Conservation (phyloP, 75 land plant species). For the Sequoia sempervirens region DNA sequence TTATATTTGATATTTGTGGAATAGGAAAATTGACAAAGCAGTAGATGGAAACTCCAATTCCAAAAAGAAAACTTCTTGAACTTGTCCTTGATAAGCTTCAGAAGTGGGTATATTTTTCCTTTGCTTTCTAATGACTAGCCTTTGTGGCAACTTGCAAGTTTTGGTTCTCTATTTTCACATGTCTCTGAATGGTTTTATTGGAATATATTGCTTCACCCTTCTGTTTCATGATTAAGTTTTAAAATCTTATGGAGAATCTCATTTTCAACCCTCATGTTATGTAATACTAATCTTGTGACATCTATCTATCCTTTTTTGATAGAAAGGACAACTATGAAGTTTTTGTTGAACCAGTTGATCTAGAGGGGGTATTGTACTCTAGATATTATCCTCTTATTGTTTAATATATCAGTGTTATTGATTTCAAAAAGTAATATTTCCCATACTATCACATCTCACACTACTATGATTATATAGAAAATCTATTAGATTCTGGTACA, state of each 20-base stretch:
- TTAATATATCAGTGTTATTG: neutral
- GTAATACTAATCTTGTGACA: no score
- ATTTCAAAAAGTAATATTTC: neutral
- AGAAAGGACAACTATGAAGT: slow-evolving; percentile 69
- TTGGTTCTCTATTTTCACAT: no score
- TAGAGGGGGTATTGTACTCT: slow-evolving; percentile 32
- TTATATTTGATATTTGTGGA: no score
- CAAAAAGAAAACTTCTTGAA: slow-evolving; percentile 25
- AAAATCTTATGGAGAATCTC: neutral
- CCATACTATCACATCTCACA: slow-evolving; percentile 44
- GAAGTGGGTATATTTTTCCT: slow-evolving; percentile 16
- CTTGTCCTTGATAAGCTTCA: slow-evolving; percentile 29
- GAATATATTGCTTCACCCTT: neutral
- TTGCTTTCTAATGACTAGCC: no score
- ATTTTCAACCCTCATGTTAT: no score
- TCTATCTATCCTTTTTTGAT: neutral
- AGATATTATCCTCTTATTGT: neutral
- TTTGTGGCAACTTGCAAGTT: no score
- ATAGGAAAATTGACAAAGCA: neutral
- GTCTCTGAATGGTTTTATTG: no score
- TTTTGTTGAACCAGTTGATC: slow-evolving; percentile 76
- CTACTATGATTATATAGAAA: slow-evolving; percentile 64
- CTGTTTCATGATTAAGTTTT: slow-evolving; percentile 19
- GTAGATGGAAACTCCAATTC: slow-evolving; percentile 2
- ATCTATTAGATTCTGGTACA: slow-evolving; percentile 77